A percentile compares a stretch with the other conserved stretches of the same genome.
Conservation (phyloP, 495 filamentous ascomycete species). For the Neurospora sp. region DNA sequence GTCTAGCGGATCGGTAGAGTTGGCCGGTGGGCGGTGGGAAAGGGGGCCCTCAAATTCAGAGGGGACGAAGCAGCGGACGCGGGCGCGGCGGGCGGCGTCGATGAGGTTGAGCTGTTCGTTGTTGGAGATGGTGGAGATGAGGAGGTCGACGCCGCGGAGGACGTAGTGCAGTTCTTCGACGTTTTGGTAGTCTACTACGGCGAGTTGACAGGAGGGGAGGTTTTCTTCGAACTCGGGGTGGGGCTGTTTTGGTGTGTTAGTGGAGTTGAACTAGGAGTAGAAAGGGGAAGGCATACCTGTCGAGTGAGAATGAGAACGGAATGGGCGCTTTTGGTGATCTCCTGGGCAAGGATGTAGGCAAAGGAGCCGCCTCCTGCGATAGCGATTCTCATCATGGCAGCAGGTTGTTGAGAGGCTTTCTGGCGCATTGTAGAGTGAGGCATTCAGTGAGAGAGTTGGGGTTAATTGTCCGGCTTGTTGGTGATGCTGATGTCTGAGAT, state of each 20-base stretch:
- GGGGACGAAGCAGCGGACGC: conserved; percentile 61
- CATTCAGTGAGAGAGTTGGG: conserved; percentile 2
- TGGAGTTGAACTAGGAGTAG: neutral
- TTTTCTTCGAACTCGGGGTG: conserved; percentile 30
- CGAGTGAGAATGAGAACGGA: conserved; percentile 59
- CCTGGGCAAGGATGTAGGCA: conserved; percentile 51
- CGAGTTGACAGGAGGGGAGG: conserved; percentile 46
- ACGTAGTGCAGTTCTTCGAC: conserved; percentile 45
- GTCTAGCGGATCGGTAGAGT: conserved; percentile 41
- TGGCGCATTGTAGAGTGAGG: conserved; percentile 25
- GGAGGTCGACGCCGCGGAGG: conserved; percentile 59
- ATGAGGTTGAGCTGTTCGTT: conserved; percentile 59
- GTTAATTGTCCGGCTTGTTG: conserved; percentile 3
- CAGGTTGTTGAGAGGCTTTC: conserved; percentile 15
- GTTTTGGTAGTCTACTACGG: conserved; percentile 53
- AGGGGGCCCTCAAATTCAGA: conserved; percentile 63
- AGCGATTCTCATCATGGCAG: conserved; percentile 56
- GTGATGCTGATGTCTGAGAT: neutral
- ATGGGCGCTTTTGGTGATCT: conserved; percentile 49
- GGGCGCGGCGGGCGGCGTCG: conserved; percentile 52
- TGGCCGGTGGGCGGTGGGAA: conserved; percentile 30
- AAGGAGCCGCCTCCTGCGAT: conserved; percentile 64
- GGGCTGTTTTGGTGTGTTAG: conserved; percentile 10
- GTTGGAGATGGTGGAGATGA: conserved; percentile 64
- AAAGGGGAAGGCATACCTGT: conserved; percentile 32